These are phyloP conservation scores for Fennellomyces sp. DNA, from an alignment of 371 early-diverging fungal genomes.

Conservation along the genomic window DNA sequence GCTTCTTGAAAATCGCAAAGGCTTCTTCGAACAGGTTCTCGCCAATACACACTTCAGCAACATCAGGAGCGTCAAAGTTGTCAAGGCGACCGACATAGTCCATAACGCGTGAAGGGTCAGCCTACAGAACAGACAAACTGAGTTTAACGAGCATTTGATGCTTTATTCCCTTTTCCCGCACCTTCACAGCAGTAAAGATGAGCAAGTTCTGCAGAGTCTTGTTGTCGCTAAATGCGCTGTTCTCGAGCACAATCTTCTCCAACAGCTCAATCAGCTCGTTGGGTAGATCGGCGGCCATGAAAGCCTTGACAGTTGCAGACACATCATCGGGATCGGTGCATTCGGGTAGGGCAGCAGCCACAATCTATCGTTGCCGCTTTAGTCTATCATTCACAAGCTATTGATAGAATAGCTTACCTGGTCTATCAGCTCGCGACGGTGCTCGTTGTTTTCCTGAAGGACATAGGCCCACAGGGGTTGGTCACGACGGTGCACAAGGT, in stretches of 20 bases:
- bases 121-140: conserved; percentile 36
- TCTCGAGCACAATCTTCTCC: conserved; percentile 94
- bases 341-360: conserved; percentile 89
- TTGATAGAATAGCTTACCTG: conserved; percentile 55
- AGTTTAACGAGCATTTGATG: too few relatives aligned
- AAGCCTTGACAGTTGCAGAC: conserved; percentile 95
- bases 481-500: conserved; percentile 91
- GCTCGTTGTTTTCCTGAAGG: conserved; percentile 76
- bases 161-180: conserved; percentile 8
- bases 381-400: neutral
- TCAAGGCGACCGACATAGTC: conserved; percentile 90
- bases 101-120: conserved; percentile 89
- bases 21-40: conserved; percentile 94
- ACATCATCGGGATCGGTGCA: conserved; percentile 96
- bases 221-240: conserved; percentile 92
- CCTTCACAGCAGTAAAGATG: conserved; percentile 94
- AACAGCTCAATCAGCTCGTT: conserved; percentile 94
- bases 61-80: conserved; percentile 95
- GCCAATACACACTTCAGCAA: conserved; percentile 92
- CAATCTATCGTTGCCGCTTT: conserved; percentile 36
- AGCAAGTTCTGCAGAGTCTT: conserved; percentile 96
- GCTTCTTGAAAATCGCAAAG: conserved; percentile 92
- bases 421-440: conserved; percentile 91
- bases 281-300: conserved; percentile 95
- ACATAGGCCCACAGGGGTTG: conserved; percentile 85